These are phyloP conservation scores for Gracilariopsis chorda DNA, from an alignment of 23 red algal genomes.

Conservation along the genomic window DNA sequence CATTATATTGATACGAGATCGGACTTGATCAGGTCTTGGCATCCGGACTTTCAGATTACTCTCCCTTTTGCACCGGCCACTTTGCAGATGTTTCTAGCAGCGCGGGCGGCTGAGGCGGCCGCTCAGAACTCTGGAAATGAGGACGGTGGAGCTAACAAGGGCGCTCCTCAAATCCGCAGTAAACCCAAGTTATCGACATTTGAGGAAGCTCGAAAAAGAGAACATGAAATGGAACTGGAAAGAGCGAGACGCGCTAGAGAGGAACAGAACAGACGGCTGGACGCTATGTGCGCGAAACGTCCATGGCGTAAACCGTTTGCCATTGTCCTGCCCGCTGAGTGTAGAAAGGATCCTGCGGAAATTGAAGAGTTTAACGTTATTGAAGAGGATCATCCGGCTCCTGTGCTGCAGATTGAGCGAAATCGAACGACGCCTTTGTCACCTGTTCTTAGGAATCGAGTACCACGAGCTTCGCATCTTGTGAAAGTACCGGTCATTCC, in stretches of 20 bases:
- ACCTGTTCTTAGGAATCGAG: neutral
- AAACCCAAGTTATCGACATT: neutral
- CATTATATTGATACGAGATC: constrained; percentile 45
- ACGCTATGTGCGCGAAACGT: constrained; percentile 8
- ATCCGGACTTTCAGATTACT: constrained; percentile 68
- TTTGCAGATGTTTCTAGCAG: constrained; percentile 19
- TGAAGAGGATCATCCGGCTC: constrained; percentile 8
- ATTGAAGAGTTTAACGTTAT: constrained; percentile 39
- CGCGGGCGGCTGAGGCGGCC: neutral
- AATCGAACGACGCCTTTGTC: constrained; percentile 15
- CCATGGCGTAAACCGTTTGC: constrained; percentile 20
- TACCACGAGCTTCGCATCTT: neutral
- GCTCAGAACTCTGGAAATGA: neutral
- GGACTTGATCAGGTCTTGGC: constrained; percentile 46
- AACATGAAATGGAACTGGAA: constrained; percentile 72
- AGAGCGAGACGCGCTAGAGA: constrained; percentile 31
- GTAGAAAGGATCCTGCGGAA: constrained; percentile 36
- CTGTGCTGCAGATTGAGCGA: neutral
- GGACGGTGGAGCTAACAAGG: neutral
- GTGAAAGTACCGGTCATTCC: constrained; percentile 19
- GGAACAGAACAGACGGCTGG: constrained; percentile 15
- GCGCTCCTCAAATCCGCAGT: neutral
- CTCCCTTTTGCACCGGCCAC: constrained; percentile 37
- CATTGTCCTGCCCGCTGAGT: constrained; percentile 56
- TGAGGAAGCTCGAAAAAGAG: constrained; percentile 57